Conservation (phyloP, 2,329 filamentous ascomycete species). For the Tolypocladium guangdongense region DNA sequence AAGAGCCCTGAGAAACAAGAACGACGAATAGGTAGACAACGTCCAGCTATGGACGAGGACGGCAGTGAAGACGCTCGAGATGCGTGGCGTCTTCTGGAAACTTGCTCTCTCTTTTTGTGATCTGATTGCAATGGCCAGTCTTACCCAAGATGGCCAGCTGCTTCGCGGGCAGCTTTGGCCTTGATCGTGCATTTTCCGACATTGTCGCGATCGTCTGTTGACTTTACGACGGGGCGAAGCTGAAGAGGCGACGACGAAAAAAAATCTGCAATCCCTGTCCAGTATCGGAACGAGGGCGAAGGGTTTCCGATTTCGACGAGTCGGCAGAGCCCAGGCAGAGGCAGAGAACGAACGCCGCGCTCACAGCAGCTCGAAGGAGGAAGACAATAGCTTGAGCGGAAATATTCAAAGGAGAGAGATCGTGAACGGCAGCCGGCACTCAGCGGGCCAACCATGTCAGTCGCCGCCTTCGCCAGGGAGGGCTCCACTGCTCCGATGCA, state of each 20-base stretch:
- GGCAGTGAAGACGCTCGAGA: neutral
- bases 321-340: neutral
- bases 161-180: conserved; percentile 61
- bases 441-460: neutral
- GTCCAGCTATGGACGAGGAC: neutral
- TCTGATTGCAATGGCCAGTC: conserved; percentile 9
- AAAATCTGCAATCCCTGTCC: neutral
- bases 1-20: neutral
- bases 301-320: too few species aligned
- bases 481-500: neutral
- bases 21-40: neutral
- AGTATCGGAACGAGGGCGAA: neutral
- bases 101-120: neutral
- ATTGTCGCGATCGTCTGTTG: neutral
- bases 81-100: neutral
- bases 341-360: neutral
- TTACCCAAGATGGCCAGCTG: conserved; percentile 71
- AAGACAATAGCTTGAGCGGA: neutral
- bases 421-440: neutral
- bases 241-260: neutral
- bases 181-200: conserved; percentile 9
- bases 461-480: neutral
- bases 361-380: neutral
- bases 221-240: neutral
- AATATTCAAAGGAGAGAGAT: neutral